Conservation (phyloP, 495 filamentous ascomycete genomes). For the Xylaria sp. region DNA sequence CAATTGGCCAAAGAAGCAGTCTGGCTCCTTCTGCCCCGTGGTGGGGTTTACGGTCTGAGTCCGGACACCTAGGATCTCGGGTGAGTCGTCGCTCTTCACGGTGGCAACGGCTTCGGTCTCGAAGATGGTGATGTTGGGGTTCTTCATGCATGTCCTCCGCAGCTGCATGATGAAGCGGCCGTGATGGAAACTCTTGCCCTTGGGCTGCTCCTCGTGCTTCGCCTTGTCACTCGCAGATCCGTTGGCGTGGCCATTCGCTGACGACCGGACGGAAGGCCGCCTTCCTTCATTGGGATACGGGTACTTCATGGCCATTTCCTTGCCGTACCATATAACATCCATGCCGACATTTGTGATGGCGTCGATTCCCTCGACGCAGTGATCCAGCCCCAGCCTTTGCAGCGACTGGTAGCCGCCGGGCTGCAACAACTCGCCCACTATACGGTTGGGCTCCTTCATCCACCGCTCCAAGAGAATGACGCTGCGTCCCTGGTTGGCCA, state of each 20-base stretch:
- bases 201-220: constrained; percentile 48
- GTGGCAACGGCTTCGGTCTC: constrained; percentile 73
- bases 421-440: constrained; percentile 94
- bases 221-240: constrained; percentile 38
- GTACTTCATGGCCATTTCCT: constrained; percentile 83
- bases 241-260: constrained; percentile 26
- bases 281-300: constrained; percentile 42
- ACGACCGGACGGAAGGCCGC: constrained; percentile 22
- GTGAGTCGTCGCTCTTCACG: constrained; percentile 62
- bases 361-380: constrained; percentile 91
- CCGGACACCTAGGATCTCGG: constrained; percentile 77
- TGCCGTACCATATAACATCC: constrained; percentile 81
- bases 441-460: constrained; percentile 93
- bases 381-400: constrained; percentile 75
- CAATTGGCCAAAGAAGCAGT: constrained; percentile 82
- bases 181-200: constrained; percentile 82
- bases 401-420: constrained; percentile 88
- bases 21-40: constrained; percentile 63
- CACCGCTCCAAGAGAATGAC: constrained; percentile 90
- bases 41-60: constrained; percentile 62
- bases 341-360: constrained; percentile 83
- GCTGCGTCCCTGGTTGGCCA: constrained; percentile 83
- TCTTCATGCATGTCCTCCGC: constrained; percentile 67
- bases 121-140: constrained; percentile 75
- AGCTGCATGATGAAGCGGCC: constrained; percentile 82